Evolutionary conservation across 805 yeast genomes (phyloP), one percentile per base, ranked within the genome.

Genomic region (Candida ovalis): DNA sequence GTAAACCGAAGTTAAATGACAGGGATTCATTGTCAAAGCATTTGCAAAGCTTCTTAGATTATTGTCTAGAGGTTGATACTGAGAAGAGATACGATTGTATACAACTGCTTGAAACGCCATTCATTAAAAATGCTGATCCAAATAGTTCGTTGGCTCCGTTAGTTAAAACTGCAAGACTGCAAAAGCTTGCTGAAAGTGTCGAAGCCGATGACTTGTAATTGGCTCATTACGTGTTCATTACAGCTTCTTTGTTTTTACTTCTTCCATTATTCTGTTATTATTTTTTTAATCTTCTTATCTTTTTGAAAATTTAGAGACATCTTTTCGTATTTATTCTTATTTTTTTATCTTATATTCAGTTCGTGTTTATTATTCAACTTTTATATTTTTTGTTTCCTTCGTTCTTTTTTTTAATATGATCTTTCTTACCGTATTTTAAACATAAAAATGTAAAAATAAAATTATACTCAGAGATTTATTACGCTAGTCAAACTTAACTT

Each of bases 41-140:
- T 19, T 72, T 94, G 62, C 80, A 82, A 56, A 70, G 75, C 44
- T 94, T 94, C 61, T 74, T 94, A 60, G 77, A 82, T 32, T 77
- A 84, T 76, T 85, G 94, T 63, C 73, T 92, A 52, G 87, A 84
- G 55, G 97, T 91, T 27, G 86, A 87, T 57, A 84, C 90, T 24
- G 89, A 86, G 27, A 79, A 81, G 54, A 77, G 98, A 63, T 90
- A 87, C 0, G 80, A 85, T 50, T 90, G 97, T 0, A 76, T 76
- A 30, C 85, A 88, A 55, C 72, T 92, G 53, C 72, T 92, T 44
- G 63, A 70, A 22, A 88, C 87, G 62, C 77, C 76, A 46, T 89
- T 88, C 54, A 82, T 86, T 39, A 52, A 64, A 18, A 77, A 81
- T 36, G 81, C 86, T 8, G 88, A 82, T 55, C 79, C 77, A 36